phyloP scores from a whole-genome alignment of 75 land plant genomes.

The Larix kaempferi region DNA sequence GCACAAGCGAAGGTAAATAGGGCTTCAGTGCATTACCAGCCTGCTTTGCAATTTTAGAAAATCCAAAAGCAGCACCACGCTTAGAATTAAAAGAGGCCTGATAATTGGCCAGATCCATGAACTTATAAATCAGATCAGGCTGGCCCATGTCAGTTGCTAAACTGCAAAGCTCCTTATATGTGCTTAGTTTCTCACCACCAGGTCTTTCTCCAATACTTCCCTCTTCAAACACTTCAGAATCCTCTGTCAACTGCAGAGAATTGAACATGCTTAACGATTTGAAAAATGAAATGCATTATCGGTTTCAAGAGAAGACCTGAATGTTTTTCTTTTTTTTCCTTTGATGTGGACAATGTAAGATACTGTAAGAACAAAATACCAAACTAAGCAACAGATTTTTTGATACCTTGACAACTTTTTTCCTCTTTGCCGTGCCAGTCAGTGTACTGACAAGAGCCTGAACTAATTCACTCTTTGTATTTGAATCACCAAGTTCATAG shows the following conservation, averaged over 20 bases:
- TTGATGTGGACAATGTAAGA: neutral
- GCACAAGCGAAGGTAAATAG: constrained; percentile 66
- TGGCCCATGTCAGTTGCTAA: constrained; percentile 99
- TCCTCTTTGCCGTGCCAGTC: constrained; percentile 93
- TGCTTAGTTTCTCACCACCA: constrained; percentile 89
- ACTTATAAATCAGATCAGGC: constrained; percentile 96
- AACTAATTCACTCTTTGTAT: constrained; percentile 79
- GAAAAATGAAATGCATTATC: neutral
- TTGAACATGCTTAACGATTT: neutral
- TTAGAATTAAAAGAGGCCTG: constrained; percentile 96
- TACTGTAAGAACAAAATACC: neutral
- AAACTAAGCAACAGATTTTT: neutral
- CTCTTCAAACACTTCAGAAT: constrained; percentile 94
- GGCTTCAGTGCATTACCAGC: constrained; percentile 94
- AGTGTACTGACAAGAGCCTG: constrained; percentile 85
- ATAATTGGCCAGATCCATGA: constrained; percentile 98
- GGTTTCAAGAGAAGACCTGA: neutral
- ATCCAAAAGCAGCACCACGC: constrained; percentile 99
- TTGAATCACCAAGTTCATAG: constrained; percentile 89
- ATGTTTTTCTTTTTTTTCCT: neutral
- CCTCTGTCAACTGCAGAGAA: constrained; percentile 68
- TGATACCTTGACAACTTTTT: constrained; percentile 82
- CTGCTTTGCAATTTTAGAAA: constrained; percentile 95
- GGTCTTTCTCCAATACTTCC: constrained; percentile 79
- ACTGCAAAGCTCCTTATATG: constrained; percentile 95